Conservation (phyloP, 306 rosid genomes). For the Cicer cuneatum region DNA sequence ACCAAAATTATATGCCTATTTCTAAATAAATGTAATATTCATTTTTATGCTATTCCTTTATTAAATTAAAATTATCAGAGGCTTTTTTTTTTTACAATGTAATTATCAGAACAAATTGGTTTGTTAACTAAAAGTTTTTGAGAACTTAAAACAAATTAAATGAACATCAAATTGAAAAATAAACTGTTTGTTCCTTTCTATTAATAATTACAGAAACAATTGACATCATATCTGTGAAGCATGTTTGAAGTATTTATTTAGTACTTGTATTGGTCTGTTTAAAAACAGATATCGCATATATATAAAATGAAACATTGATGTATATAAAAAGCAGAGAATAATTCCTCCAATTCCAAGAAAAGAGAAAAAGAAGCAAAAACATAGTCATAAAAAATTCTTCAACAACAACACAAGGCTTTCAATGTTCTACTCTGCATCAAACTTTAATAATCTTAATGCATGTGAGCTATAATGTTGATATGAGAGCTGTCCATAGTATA, state of each 20-base stretch:
- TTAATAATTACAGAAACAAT: neutral
- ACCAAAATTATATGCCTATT: no score
- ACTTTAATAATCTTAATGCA: neutral
- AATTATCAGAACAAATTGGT: no score
- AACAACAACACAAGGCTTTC: conserved; percentile 20
- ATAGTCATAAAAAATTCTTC: conserved; percentile 14
- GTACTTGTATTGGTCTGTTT: neutral
- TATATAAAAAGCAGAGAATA: neutral
- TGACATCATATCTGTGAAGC: neutral
- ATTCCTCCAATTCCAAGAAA: conserved; percentile 8
- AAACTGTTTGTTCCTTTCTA: neutral
- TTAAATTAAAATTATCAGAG: no score
- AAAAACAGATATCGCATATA: neutral
- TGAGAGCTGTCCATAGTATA: no score
- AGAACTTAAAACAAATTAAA: neutral
- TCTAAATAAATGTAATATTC: no score
- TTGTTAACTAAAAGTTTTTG: neutral
- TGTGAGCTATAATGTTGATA: no score
- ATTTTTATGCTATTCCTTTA: no score
- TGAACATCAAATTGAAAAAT: neutral
- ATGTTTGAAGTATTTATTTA: no score
- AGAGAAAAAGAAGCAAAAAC: neutral
- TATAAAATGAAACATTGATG: neutral
- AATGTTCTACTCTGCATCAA: neutral
- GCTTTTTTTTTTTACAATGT: no score